Base-by-base conservation (phyloP, 2,329 filamentous ascomycete genomes). In the Clonostachys byssicola region DNA sequence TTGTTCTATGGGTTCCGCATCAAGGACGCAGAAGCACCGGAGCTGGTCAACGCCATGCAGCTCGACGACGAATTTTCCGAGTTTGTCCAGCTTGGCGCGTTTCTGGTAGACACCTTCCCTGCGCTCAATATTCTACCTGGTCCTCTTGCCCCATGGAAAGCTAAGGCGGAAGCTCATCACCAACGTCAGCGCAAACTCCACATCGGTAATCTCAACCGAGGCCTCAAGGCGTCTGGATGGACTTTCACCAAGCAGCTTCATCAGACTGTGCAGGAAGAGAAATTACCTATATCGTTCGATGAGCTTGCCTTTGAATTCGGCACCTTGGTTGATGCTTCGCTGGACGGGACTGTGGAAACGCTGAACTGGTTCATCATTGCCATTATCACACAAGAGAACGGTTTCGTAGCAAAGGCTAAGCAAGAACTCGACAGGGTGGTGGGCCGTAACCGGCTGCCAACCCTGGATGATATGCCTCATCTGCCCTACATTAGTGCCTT, bases 401-500 rank as follows among this genome's bases (percentile, higher is more conserved):
- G 45, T 5, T 61, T 51, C 30, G 54, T 65, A 7, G 33, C 40
- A 12, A 70, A 65, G 46, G 74, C 73, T 1, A 71, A 71, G 45
- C 51, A 56, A 12, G 57, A 70, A 33, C 58, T 76, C 9, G 71
- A 75, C 46, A 49, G 56, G 0, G 62, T 72, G 5, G 61, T 77
- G 14, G 71, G 72, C 0, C 43, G 56, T 1, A 58, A 64, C 20
- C 58, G 72, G 3, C 43, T 69, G 34, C 71, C 73, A 0, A 56
- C 51, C 0, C 70, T 67, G 51, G 54, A 63, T 1, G 72, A 75
- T 47, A 58, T 62, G 17, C 47, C 58, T 4, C 56, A 60, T 13
- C 51, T 77, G 17, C 64, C 67, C 0, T 76, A 75, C 51, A 62
- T 77, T 9, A 59, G 64, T 30, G 69, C 66, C 33, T 59, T 71